Percentiles rank a stretch among this genome's conserved stretches.
phyloP scores from a whole-genome alignment of 805 yeast genomes.

The Candida germanica region DNA sequence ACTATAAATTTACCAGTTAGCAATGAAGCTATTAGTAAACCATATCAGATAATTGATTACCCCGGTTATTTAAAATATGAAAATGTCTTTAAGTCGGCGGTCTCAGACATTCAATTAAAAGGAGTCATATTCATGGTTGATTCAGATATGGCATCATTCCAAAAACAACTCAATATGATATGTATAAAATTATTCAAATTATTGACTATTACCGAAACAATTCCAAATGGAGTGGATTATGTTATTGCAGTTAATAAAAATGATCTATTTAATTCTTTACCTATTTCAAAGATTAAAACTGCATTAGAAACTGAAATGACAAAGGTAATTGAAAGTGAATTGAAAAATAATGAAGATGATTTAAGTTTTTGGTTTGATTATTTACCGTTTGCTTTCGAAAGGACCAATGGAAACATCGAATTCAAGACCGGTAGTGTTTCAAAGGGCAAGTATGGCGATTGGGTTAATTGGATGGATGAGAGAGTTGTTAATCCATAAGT shows the following conservation, averaged over 20 bases:
- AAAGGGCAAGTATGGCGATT: constrained; percentile 49
- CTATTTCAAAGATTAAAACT: constrained; percentile 55
- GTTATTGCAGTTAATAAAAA: constrained; percentile 80
- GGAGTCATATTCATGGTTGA: constrained; percentile 82
- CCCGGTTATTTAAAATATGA: constrained; percentile 87
- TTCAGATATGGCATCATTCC: constrained; percentile 52
- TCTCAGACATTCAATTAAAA: constrained; percentile 44
- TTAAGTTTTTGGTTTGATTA: constrained; percentile 37
- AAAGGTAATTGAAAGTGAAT: constrained; percentile 46
- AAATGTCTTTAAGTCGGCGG: constrained; percentile 50
- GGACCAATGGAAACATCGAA: constrained; percentile 70
- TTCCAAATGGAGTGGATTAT: constrained; percentile 68
- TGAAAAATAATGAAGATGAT: constrained; percentile 42
- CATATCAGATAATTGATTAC: constrained; percentile 61
- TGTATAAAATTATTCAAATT: constrained; percentile 60
- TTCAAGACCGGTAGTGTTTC: constrained; percentile 71
- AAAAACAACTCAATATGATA: constrained; percentile 31
- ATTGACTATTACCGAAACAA: constrained; percentile 58
- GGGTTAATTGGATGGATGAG: constrained; percentile 82
- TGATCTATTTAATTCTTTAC: constrained; percentile 82
- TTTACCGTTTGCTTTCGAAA: constrained; percentile 56
- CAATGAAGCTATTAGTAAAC: constrained; percentile 33
- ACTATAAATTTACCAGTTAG: constrained; percentile 33
- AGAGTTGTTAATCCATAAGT: constrained; percentile 51
- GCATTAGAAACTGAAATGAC: constrained; percentile 64